A percentile compares a stretch with the other conserved stretches of the same genome.
These are phyloP conservation scores for Bacidia gigantensis DNA, from an alignment of 495 filamentous ascomycete genomes.

Conservation along the genomic window DNA sequence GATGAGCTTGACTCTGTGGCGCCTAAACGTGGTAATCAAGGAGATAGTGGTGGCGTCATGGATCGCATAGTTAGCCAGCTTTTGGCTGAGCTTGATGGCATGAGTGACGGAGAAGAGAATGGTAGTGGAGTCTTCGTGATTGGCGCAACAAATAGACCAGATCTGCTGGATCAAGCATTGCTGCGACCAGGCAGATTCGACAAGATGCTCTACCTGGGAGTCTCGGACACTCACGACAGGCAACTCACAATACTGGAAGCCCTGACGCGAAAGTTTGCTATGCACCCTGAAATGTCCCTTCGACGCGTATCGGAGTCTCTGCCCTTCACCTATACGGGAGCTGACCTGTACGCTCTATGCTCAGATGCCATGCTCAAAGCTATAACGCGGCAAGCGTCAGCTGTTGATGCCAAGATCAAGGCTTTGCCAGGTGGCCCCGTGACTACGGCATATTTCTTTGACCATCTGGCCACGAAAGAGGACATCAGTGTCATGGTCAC, in stretches of 20 bases:
- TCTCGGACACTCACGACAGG: slow-evolving; percentile 93
- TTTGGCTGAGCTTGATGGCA: slow-evolving; percentile 88
- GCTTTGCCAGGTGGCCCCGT: slow-evolving; percentile 42
- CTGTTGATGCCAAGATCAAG: slow-evolving; percentile 74
- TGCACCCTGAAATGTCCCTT: slow-evolving; percentile 64
- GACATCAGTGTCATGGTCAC: slow-evolving; percentile 78
- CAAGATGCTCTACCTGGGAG: slow-evolving; percentile 96
- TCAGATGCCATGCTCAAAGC: slow-evolving; percentile 98
- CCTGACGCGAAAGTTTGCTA: slow-evolving; percentile 82
- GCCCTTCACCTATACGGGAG: slow-evolving; percentile 93
- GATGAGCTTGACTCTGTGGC: slow-evolving; percentile 96
- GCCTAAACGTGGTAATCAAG: slow-evolving; percentile 93
- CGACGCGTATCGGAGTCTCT: slow-evolving; percentile 56
- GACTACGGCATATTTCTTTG: slow-evolving; percentile 85
- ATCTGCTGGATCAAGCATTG: slow-evolving; percentile 82
- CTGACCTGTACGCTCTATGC: slow-evolving; percentile 91
- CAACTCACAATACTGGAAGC: slow-evolving; percentile 90
- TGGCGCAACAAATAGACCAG: slow-evolving; percentile 88
- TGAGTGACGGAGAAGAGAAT: slow-evolving; percentile 83
- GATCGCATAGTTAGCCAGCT: slow-evolving; percentile 95
- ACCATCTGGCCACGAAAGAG: slow-evolving; percentile 69
- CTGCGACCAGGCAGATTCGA: slow-evolving; percentile 89
- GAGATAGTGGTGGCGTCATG: slow-evolving; percentile 97
- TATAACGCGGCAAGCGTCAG: slow-evolving; percentile 74
- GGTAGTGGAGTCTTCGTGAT: slow-evolving; percentile 90